These are phyloP conservation scores for Metarhizium anisopliae DNA, from an alignment of 2,329 filamentous ascomycete genomes.

Conservation along the genomic window DNA sequence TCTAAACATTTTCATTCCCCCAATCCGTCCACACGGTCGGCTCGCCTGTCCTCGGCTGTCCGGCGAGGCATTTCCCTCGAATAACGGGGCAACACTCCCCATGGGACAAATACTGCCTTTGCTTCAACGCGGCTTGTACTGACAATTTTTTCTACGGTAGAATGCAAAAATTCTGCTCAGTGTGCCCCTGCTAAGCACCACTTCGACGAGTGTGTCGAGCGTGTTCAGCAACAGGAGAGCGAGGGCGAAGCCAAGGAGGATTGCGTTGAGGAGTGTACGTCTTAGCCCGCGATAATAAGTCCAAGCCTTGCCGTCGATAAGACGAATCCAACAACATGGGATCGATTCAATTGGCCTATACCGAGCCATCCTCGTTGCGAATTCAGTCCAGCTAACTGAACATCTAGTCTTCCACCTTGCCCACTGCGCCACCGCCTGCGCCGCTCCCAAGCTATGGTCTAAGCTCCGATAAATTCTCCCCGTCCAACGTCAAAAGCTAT, in stretches of 20 bases:
- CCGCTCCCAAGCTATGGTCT: conserved; percentile 91
- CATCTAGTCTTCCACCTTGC: conserved; percentile 88
- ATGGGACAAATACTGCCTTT: background rate
- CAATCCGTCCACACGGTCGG: background rate
- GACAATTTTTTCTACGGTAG: conserved; percentile 36
- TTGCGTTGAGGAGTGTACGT: conserved; percentile 98
- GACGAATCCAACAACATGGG: background rate
- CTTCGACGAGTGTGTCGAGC: conserved; percentile 96
- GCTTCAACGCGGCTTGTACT: background rate
- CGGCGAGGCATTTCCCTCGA: background rate
- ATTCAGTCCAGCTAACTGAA: background rate
- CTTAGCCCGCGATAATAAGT: background rate
- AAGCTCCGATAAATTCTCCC: conserved; percentile 67
- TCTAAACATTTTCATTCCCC: conserved; percentile 6
- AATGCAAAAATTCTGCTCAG: conserved; percentile 79
- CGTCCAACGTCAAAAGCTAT: background rate
- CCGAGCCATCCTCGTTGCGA: background rate
- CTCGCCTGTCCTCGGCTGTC: conserved; percentile 1
- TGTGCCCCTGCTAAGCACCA: conserved; percentile 92
- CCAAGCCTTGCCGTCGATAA: background rate
- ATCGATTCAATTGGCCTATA: background rate
- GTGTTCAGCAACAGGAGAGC: conserved; percentile 59
- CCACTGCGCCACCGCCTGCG: conserved; percentile 88
- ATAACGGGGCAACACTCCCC: background rate
- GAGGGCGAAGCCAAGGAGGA: conserved; percentile 75